Conservation (phyloP, 2,329 filamentous ascomycete genomes). For the Clarireedia monteithiana region DNA sequence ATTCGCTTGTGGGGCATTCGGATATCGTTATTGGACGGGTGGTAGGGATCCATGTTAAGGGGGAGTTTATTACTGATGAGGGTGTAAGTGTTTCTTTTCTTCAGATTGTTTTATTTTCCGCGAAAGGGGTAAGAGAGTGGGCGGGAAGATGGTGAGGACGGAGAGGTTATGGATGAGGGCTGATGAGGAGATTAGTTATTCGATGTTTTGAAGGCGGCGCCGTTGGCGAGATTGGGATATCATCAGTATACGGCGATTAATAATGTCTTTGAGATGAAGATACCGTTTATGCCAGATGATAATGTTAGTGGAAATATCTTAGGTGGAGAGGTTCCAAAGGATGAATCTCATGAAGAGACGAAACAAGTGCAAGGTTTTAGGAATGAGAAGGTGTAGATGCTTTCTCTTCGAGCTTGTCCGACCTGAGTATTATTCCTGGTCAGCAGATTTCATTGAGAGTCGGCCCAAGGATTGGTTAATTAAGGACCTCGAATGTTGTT, state of each 20-base stretch:
- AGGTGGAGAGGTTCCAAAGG: neutral
- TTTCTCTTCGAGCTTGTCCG: too few relatives aligned
- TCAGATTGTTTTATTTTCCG: neutral
- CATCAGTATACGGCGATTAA: constrained; percentile 15
- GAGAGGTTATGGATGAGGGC: neutral
- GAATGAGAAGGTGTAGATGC: neutral
- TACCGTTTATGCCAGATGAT: constrained; percentile 17
- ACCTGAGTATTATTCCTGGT: too few relatives aligned
- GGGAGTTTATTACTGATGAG: constrained; percentile 12
- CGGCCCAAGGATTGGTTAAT: too few relatives aligned
- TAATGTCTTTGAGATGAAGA: constrained; percentile 12
- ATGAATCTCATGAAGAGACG: neutral
- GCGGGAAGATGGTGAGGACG: neutral
- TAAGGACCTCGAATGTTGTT: too few relatives aligned
- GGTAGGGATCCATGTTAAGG: constrained; percentile 13
- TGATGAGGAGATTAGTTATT: constrained; percentile 2
- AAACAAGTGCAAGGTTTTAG: neutral
- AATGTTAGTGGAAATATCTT: constrained; percentile 6
- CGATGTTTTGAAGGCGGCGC: constrained; percentile 14
- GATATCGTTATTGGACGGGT: constrained; percentile 16
- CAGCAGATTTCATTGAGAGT: too few relatives aligned
- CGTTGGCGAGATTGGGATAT: constrained; percentile 13
- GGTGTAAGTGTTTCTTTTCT: neutral
- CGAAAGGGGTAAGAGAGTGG: too few relatives aligned
- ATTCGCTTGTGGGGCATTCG: constrained; percentile 13